phyloP scores from a whole-genome alignment of 257 asterid genomes.

The Capsicum pubescens region DNA sequence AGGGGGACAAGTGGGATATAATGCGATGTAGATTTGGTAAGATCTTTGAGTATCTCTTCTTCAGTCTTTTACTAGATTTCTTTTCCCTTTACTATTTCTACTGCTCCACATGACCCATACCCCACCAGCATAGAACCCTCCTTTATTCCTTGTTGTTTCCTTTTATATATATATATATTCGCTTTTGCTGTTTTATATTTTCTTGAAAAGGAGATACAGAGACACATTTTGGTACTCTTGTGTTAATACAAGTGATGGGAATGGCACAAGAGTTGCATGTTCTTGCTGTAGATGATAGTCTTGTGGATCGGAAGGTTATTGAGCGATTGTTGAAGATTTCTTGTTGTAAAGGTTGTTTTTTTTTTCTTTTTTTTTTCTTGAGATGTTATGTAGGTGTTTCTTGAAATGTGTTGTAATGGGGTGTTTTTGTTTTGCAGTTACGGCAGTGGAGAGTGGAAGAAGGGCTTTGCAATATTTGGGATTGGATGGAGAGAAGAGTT shows the following conservation, averaged over 20 bases:
- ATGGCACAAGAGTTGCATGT: conserved; percentile 67
- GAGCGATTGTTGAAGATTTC: conserved; percentile 72
- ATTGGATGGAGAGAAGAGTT: conserved; percentile 69
- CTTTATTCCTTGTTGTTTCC: conserved; percentile 10
- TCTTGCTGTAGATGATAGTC: conserved; percentile 86
- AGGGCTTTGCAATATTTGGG: conserved; percentile 91
- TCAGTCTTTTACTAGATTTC: conserved; percentile 63
- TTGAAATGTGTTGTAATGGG: background rate
- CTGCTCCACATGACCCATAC: conserved; percentile 37
- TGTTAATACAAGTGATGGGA: conserved; percentile 32
- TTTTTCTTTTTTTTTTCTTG: background rate
- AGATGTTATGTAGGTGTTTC: background rate
- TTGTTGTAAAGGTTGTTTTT: conserved; percentile 65
- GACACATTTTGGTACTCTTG: background rate
- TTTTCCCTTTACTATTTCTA: conserved; percentile 52
- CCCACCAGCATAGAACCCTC: background rate
- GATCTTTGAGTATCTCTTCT: conserved; percentile 61
- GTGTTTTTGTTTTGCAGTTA: conserved; percentile 54
- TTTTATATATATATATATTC: background rate
- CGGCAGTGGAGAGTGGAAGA: conserved; percentile 88
- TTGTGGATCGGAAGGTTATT: conserved; percentile 73
- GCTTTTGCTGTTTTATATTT: background rate
- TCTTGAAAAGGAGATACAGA: background rate
- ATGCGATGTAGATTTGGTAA: conserved; percentile 72
- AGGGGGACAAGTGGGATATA: conserved; percentile 73